Evolutionary conservation across 177 flowering plant species (phyloP), one percentile per base, ranked within the genome.

Genomic region (Vitis hybrid): DNA sequence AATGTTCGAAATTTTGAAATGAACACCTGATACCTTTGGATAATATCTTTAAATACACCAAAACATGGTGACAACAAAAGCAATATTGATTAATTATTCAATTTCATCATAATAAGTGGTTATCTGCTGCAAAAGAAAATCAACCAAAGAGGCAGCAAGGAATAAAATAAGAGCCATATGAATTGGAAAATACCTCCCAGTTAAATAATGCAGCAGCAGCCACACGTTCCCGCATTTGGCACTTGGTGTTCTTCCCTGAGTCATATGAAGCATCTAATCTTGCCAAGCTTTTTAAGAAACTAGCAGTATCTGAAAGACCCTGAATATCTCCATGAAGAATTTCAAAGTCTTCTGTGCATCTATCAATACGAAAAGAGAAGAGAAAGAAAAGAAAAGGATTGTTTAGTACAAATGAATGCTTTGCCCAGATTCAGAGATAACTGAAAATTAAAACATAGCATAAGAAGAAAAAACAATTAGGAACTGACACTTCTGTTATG

Each of bases 171-270:
- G 29, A 26, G 29, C 29, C 29, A 26, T 26, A 0, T 26, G 29
- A 26, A 26, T 26, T 26, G 29, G 29, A 26, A 26, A 26, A 18
- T 2, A 93, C 99, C 99, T 96, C 91, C 99, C 97, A 96, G 71
- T 88, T 88, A 54, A 96, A 96, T 48, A 96, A 82, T 66, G 87
- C 86, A 57, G 97, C 91, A 70, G 98, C 99, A 71, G 99, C 99
- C 76, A 80, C 85, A 3, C 74, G 84, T 77, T 96, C 99, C 69
- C 99, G 82, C 67, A 80, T 66, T 59, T 83, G 84, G 61, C 75
- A 88, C 78, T 88, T 88, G 48, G 82, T 10, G 72, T 75, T 80
- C 72, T 81, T 90, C 75, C 68, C 85, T 68, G 84, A 73, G 60
- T 83, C 90, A 77, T 67, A 49, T 16, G 69, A 61, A 62, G 64